Conservation (phyloP, 805 yeast genomes). For the Deakozyma indianensis region DNA sequence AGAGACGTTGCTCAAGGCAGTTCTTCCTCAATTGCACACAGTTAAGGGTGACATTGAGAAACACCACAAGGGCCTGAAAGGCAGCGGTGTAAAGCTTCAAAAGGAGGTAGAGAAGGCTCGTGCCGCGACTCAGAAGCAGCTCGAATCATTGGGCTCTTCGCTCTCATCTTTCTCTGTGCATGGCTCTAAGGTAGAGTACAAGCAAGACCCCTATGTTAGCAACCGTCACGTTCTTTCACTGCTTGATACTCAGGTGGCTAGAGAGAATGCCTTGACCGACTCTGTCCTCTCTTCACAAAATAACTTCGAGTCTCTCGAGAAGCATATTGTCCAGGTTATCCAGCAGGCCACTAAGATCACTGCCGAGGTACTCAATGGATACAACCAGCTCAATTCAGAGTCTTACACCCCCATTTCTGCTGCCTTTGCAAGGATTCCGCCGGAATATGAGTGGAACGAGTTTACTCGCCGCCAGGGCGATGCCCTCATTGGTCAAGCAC, state of each 20-base stretch:
- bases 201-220: slow-evolving; percentile 33
- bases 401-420: slow-evolving; percentile 19
- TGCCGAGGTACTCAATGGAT: slow-evolving; percentile 18
- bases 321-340: slow-evolving; percentile 28
- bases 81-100: slow-evolving; percentile 21
- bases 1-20: slow-evolving; percentile 24
- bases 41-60: slow-evolving; percentile 26
- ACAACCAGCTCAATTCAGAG: slow-evolving; percentile 18
- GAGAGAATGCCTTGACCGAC: slow-evolving; percentile 33
- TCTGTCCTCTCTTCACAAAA: slow-evolving; percentile 29
- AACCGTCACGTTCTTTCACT: slow-evolving; percentile 24
- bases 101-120: slow-evolving; percentile 26
- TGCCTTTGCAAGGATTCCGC: slow-evolving; percentile 22
- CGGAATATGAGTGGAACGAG: slow-evolving; percentile 31
- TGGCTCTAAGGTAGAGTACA: slow-evolving; percentile 22
- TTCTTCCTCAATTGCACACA: slow-evolving; percentile 31
- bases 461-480: slow-evolving; percentile 23
- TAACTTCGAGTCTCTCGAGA: slow-evolving; percentile 27
- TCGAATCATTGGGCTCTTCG: slow-evolving; percentile 23
- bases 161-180: slow-evolving; percentile 20
- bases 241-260: slow-evolving; percentile 28
- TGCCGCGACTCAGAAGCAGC: slow-evolving; percentile 22
- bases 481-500: slow-evolving; percentile 20
- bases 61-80: slow-evolving; percentile 28
- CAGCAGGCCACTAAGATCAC: slow-evolving; percentile 25